A percentile compares a stretch with the other conserved stretches of the same genome.
Evolutionary conservation across 805 yeast species (phyloP).

Genomic region (Nakazawaea wickerhamii): DNA sequence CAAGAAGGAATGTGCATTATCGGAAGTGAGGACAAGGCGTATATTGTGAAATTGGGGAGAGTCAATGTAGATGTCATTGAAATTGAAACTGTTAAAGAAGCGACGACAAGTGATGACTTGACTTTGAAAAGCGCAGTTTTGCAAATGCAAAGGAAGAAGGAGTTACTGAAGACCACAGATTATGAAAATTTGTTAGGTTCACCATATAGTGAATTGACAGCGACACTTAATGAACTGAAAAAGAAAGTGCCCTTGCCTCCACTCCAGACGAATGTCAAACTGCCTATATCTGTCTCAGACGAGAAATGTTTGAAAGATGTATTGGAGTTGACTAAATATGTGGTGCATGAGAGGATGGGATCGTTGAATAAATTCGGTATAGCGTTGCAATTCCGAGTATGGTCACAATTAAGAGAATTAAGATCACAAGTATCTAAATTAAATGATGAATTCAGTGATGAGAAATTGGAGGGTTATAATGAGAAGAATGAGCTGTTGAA

Average conservation of each 20-base stretch:
- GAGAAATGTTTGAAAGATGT: constrained; percentile 5
- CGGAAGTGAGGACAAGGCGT: not conserved
- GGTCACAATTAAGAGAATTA: constrained; percentile 36
- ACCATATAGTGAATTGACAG: constrained; percentile 1
- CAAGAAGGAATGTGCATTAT: constrained; percentile 2
- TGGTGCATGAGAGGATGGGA: constrained; percentile 3
- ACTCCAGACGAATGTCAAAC: not conserved
- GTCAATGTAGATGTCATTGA: constrained; percentile 2
- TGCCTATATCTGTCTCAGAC: not conserved
- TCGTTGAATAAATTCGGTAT: constrained; percentile 28
- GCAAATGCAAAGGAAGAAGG: not conserved
- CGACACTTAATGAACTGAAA: too few species aligned
- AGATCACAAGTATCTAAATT: constrained; percentile 30
- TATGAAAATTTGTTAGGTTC: too few species aligned
- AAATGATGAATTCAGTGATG: constrained; percentile 20
- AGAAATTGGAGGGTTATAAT: constrained; percentile 15
- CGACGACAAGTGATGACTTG: not conserved
- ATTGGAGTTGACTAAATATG: not conserved
- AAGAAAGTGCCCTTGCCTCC: too few species aligned
- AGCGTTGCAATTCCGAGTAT: constrained; percentile 29
- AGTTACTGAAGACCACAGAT: too few species aligned
- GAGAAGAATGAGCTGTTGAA: not conserved
- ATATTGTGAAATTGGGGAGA: not conserved
- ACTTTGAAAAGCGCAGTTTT: not conserved
- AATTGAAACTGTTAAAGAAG: not conserved